Conservation (phyloP, 106 monocot species). For the Agapanthus africanus region DNA sequence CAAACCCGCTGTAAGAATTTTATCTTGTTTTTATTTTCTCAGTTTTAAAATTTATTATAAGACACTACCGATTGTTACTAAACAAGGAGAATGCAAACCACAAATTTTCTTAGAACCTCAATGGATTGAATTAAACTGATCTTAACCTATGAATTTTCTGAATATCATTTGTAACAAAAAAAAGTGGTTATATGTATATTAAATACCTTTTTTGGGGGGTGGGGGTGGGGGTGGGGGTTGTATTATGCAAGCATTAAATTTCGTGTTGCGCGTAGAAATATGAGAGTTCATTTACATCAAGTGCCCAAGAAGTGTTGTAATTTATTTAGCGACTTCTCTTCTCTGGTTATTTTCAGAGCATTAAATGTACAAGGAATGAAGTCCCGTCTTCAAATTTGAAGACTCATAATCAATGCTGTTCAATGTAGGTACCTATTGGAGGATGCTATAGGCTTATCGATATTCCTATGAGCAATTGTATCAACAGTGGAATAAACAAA, state of each 20-base stretch:
- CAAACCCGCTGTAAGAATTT: conserved; percentile 62
- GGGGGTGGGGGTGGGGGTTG: too few relatives aligned
- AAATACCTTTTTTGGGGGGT: too few relatives aligned
- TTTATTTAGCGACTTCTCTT: background rate
- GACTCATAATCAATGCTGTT: background rate
- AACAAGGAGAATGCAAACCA: too few relatives aligned
- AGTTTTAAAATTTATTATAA: too few relatives aligned
- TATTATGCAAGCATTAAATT: background rate
- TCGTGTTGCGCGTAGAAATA: background rate
- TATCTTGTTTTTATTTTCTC: background rate
- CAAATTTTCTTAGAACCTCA: too few relatives aligned
- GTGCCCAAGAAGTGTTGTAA: background rate
- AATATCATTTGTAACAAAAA: too few relatives aligned
- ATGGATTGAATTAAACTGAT: too few relatives aligned
- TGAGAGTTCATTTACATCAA: background rate
- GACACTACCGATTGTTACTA: too few relatives aligned
- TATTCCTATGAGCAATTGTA: conserved; percentile 81
- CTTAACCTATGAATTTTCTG: too few relatives aligned
- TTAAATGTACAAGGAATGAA: too few relatives aligned
- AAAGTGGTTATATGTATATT: too few relatives aligned
- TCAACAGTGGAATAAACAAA: conserved; percentile 76
- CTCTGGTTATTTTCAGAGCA: background rate
- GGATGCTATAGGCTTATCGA: conserved; percentile 84
- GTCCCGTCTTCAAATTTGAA: background rate
- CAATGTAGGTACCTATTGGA: conserved; percentile 64